These are phyloP conservation scores for Tubosaeta sp. DNA, from an alignment of 768 basidiomycete species.

Conservation along the genomic window DNA sequence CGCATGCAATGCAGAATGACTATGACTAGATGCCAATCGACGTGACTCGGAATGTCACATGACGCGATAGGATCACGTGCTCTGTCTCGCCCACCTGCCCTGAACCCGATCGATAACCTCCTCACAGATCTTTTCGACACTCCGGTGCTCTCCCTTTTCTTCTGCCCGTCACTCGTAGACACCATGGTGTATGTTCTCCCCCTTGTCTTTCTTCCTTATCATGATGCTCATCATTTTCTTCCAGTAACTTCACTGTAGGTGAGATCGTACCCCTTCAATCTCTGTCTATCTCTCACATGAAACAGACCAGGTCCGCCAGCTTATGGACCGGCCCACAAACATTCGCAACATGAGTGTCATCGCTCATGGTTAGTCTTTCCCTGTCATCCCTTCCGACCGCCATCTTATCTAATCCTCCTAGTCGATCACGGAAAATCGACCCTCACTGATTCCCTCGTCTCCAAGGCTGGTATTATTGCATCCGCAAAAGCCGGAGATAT, in stretches of 20 bases:
- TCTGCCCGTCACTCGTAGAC: slow-evolving; percentile 43
- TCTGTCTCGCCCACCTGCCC: slow-evolving; percentile 32
- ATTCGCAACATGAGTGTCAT: slow-evolving; percentile 96
- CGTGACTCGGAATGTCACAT: slow-evolving; percentile 15
- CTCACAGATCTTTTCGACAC: slow-evolving; percentile 6
- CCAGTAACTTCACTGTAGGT: slow-evolving; percentile 88
- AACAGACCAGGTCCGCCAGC: slow-evolving; percentile 77
- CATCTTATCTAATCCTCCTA: slow-evolving; percentile 30
- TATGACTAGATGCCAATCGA: not conserved
- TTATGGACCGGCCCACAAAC: slow-evolving; percentile 89
- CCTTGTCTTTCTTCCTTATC: not conserved
- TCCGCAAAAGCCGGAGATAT: slow-evolving; percentile 90
- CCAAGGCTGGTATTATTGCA: slow-evolving; percentile 99
- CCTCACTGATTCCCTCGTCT: slow-evolving; percentile 96
- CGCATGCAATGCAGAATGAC: slow-evolving; percentile 3
- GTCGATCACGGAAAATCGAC: slow-evolving; percentile 99
- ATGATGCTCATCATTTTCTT: slow-evolving; percentile 26
- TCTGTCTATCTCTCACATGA: slow-evolving; percentile 5
- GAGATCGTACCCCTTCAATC: slow-evolving; percentile 29
- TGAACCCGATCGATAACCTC: slow-evolving; percentile 45
- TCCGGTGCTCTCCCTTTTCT: slow-evolving; percentile 8
- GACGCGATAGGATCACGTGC: slow-evolving; percentile 18
- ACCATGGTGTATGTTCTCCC: slow-evolving; percentile 74
- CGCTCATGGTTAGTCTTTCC: slow-evolving; percentile 68
- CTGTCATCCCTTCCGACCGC: slow-evolving; percentile 9